Evolutionary conservation across 2,329 filamentous ascomycete species (phyloP), one percentile per base, ranked within the genome.

Genomic region (Fusarium continuum): DNA sequence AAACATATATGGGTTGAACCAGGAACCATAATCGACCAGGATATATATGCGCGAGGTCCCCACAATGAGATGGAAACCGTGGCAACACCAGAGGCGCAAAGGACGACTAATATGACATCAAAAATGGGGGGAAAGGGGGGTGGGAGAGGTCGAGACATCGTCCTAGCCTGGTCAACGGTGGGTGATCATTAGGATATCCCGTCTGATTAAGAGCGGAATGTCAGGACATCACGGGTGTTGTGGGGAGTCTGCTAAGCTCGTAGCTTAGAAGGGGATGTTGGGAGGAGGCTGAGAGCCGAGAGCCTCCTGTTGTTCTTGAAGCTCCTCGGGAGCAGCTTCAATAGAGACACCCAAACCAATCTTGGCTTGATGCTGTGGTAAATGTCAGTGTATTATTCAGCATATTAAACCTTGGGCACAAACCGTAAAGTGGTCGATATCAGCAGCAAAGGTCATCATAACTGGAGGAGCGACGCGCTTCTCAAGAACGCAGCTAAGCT

Each of bases 391-490:
- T 41, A n/a, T 26, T 9, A 17, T 45, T 40, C 29, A 10, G 19
- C 19, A n/a, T 8, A 9, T 32, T n/a, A 10, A 11, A 4, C 29
- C 5, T 13, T 31, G 17, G 34, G 39, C 23, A 83, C 91, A 77
- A 86, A 97, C 95, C 83, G 93, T 93, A 72, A 89, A 88, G 80
- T 99, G 94, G 79, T 99, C 95, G 74, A 99, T 92, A 76, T 98
- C 95, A 69, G 93, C 94, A 51, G 93, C 92, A 80, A 99, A 97
- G 55, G 93, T 96, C 81, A 99, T 88, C 77, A 90, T 91, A 56
- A 99, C 93, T 23, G 93, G 91, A 65, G 93, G 92, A 25, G 93
- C 93, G 73, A 99, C 91, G 74, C 93, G 90, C 88, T 97, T 98
- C 85, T 99, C 95, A 69, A 98, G 82, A 73, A 97, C 81, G 75